Base-by-base conservation (phyloP, 2,329 filamentous ascomycete species). In the Fusarium burgessii region DNA sequence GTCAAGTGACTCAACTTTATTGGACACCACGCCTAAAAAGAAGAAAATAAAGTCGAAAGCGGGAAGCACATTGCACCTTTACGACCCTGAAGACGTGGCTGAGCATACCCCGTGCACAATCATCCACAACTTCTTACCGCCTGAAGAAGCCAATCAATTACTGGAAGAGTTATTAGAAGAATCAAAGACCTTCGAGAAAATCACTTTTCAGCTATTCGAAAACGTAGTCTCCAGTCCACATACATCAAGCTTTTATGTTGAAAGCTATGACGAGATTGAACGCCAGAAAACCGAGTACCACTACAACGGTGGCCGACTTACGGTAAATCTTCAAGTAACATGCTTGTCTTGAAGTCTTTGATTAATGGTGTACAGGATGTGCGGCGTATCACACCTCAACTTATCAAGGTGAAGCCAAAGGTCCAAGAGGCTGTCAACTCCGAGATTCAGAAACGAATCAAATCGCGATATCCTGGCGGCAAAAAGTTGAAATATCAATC, bases 61-160 rank as follows among this genome's bases (percentile, higher is more conserved):
- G 77, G 95, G 95, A 15, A 89, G 90, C 73, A 98, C 95, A 0
- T 81, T 98, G 4, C 92, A 95, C 77, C 84, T 98, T 0, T 98
- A 92, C 80, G 90, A 93, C 43, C 93, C 95, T 0, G 85, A 89
- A 41, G 94, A 97, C 74, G 89, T 98, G 47, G 92, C 93, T 51
- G 86, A 88, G 27, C 88, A 97, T 77, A 97, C 95, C 0, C 94
- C 96, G 2, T 98, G 95, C 81, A 95, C 93, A 14, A 92, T 98
- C 71, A 90, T 98, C 59, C 94, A 97, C 80, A 96, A 97, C 76
- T 98, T 98, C 74, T 84, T 99, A 1, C 90, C 93, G 0, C 33
- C 85, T 0, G 84, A 90, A 4, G 86, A 92, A 63, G 95, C 96
- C 41, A 91, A 94, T 70, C 85, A 86, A 2, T 84, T 99, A 15